phyloP scores from a whole-genome alignment of 768 basidiomycete genomes.

The Asterophora lycoperdoides region DNA sequence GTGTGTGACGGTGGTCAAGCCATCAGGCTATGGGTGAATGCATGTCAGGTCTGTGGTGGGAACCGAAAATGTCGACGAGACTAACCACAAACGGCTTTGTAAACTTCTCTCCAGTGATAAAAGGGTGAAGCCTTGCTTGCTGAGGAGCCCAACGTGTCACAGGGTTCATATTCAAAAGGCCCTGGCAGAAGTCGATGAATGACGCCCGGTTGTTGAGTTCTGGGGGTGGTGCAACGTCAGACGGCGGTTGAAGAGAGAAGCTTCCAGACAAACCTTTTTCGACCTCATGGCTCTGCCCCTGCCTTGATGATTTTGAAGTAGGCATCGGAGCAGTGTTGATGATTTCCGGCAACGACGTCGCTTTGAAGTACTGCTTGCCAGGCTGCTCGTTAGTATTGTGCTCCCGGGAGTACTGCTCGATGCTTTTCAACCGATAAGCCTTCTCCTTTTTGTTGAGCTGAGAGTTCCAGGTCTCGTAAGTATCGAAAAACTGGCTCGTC shows the following conservation, averaged over 20 bases:
- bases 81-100: slow-evolving; percentile 80
- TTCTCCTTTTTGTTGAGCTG: slow-evolving; percentile 75
- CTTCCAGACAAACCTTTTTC: slow-evolving; percentile 69
- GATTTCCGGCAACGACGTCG: slow-evolving; percentile 89
- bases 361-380: slow-evolving; percentile 98
- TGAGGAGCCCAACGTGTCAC: slow-evolving; percentile 96
- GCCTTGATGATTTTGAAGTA: slow-evolving; percentile 70
- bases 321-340: slow-evolving; percentile 96
- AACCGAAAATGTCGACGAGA: slow-evolving; percentile 15
- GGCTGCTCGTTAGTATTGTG: slow-evolving; percentile 96
- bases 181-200: slow-evolving; percentile 97
- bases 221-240: slow-evolving; percentile 27
- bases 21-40: slow-evolving; percentile 44
- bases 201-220: slow-evolving; percentile 92
- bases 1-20: slow-evolving; percentile 30
- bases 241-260: slow-evolving; percentile 5
- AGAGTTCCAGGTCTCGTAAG: slow-evolving; percentile 51
- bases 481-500: slow-evolving; percentile 88
- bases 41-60: background rate
- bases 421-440: slow-evolving; percentile 81
- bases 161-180: slow-evolving; percentile 90
- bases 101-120: slow-evolving; percentile 97
- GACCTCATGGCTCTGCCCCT: slow-evolving; percentile 73
- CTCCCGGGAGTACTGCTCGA: slow-evolving; percentile 95
- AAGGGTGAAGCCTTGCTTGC: slow-evolving; percentile 92